Conservation (phyloP, 441 rosid genomes). For the Manihot esculenta region DNA sequence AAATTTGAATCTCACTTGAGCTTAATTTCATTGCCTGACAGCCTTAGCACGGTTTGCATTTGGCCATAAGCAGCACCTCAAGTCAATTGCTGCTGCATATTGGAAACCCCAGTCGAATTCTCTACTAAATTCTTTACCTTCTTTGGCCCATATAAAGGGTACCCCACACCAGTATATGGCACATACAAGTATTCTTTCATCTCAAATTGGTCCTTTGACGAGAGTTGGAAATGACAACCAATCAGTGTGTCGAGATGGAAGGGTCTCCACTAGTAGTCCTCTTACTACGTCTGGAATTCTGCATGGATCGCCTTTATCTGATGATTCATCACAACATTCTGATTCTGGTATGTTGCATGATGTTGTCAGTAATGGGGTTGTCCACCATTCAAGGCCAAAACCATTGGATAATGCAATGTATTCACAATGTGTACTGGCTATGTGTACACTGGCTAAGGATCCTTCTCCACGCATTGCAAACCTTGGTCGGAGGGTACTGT, state of each 20-base stretch:
- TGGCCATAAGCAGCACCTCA: constrained; percentile 93
- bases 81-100: constrained; percentile 81
- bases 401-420: constrained; percentile 79
- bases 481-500: constrained; percentile 77
- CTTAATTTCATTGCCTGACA: constrained; percentile 38
- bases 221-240: constrained; percentile 75
- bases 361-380: constrained; percentile 76
- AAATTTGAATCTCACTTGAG: constrained; percentile 11
- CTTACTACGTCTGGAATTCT: constrained; percentile 77
- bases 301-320: constrained; percentile 97
- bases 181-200: constrained; percentile 60
- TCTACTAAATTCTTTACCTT: constrained; percentile 75
- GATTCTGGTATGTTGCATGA: constrained; percentile 86
- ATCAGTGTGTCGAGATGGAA: constrained; percentile 65
- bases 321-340: constrained; percentile 95
- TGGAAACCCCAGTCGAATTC: constrained; percentile 91
- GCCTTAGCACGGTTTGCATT: constrained; percentile 96
- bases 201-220: constrained; percentile 73
- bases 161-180: constrained; percentile 38
- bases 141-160: constrained; percentile 70
- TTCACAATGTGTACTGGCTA: constrained; percentile 75
- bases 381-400: constrained; percentile 55
- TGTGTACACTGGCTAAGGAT: constrained; percentile 90
- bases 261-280: constrained; percentile 86
- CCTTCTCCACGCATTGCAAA: constrained; percentile 89